Base-by-base conservation (phyloP, 257 asterid genomes). In the Scutellaria galericulata region DNA sequence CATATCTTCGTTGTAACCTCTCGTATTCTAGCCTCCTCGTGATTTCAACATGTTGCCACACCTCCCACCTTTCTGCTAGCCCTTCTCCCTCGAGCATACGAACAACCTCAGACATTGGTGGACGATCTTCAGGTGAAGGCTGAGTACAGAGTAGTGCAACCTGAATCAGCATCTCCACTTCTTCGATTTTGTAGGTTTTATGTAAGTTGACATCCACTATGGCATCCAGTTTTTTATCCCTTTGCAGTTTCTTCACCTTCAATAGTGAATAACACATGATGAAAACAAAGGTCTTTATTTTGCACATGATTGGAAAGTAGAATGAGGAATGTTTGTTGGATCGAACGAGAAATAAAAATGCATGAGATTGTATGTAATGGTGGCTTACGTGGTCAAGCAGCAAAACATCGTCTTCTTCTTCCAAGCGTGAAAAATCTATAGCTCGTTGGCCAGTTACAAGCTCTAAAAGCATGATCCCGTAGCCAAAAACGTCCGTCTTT, bases 401-500 rank as follows among this genome's bases (percentile, higher is more conserved):
- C 82, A 90, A 77, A 72, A 93, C 98, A 67, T 90, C 97, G 44
- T 93, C 98, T 80, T 93, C 98, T n/a, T 90, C 97, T 78, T 90
- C 98, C 70, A 93, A 78, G 68, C 96, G 93, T 0, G 98, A 87
- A 77, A 93, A 93, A 75, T 93, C 98, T 60, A 93, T 90, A 14
- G 98, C 97, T 50, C 98, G 88, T 79, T 93, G 96, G 61, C 98
- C 97, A 4, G 98, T 90, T 3, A 90, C 96, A 54, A 90, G 86
- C 92, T 93, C 98, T 58, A 93, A 77, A 68, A 93, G 96, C 89
- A 81, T 87, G 77, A 93, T 83, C 20, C 98, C 97, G 9, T 90
- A 93, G 10, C 98, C 98, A 75, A 93, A 93, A 58, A 93, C 96
- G 59, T 93, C 97, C 0, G 98, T 93, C 81, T 82, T 93, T 75